Base-by-base conservation (phyloP, 768 basidiomycete genomes). In the Mycena venus region DNA sequence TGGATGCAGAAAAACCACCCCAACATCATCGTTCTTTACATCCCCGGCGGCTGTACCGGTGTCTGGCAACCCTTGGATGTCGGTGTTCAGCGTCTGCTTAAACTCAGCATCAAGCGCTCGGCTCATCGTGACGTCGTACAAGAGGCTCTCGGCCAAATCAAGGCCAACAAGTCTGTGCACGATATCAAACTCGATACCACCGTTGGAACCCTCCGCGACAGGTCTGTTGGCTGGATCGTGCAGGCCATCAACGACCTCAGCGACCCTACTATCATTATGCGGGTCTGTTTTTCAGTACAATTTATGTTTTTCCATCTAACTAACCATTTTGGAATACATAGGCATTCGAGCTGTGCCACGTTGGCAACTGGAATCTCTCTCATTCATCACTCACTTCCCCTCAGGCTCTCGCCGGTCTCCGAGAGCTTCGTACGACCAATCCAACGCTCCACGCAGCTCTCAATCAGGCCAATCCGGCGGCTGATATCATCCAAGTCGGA, bases 1-100 rank as follows among this genome's bases (percentile, higher is more conserved):
- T 84, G 82, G 82, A 73, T 84, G 73, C 56, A 72, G 44, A 65
- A 47, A 21, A 72, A 68, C 3, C 79, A 82, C 58, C 76, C 79
- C 23, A 78, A 58, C 47, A 82, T 82, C 38, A 76, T 78, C 29
- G 2, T 82, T 4, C 15, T 47, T 29, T 77, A 70, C 76, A 61
- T 81, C 5, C 81, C 81, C 1, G 81, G 75, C 29, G 76, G 77
- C 21, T 80, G 78, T 55, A 82, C 78, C n/a, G 78, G 80, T 5
- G 12, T 36, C 36, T 36, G 36, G 36, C 36, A 36, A 36, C 36
- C 36, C 6, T 36, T 36, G 36, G 36, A 15, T 74, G 75, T 74
- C 51, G 73, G 75, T 10, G 70, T 77, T 14, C 83, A 84, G 63
- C 76, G 78, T 4, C 38, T 73, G 10, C 25, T 66, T 15, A 74